A percentile compares a stretch with the other conserved stretches of the same genome.
These are phyloP conservation scores for Odonthalia washingtoniensis DNA, from an alignment of 31 red algal species.

Conservation along the genomic window DNA sequence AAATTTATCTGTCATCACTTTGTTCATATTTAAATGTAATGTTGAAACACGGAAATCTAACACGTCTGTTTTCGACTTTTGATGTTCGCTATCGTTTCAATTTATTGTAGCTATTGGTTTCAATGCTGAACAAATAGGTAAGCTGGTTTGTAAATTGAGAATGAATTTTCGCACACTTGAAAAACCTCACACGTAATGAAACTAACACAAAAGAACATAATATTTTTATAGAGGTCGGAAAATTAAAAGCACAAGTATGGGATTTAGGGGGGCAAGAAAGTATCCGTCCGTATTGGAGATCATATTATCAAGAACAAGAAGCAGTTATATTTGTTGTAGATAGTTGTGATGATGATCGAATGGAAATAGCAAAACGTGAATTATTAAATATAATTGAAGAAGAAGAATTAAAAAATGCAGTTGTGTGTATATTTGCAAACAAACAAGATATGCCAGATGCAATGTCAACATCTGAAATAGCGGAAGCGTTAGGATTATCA, in stretches of 20 bases:
- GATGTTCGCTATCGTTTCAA: slow-evolving; percentile 5
- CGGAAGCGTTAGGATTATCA: slow-evolving; percentile 79
- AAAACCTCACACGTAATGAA: too few species aligned
- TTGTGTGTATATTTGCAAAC: slow-evolving; percentile 96
- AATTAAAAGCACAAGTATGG: slow-evolving; percentile 98
- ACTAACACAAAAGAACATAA: too few species aligned
- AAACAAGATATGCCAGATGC: slow-evolving; percentile 97
- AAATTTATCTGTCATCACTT: too few species aligned
- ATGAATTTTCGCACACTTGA: too few species aligned
- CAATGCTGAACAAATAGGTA: slow-evolving; percentile 92
- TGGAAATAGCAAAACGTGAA: slow-evolving; percentile 89
- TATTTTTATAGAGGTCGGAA: slow-evolving; percentile 77
- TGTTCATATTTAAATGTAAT: too few species aligned
- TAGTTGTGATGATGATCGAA: slow-evolving; percentile 87
- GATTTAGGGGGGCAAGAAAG: slow-evolving; percentile 96
- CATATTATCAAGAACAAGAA: slow-evolving; percentile 98
- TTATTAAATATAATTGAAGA: slow-evolving; percentile 94
- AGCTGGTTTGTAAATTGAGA: neutral
- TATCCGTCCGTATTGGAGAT: slow-evolving; percentile 97
- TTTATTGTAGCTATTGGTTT: slow-evolving; percentile 96
- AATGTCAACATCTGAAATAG: slow-evolving; percentile 77
- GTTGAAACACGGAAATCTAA: too few species aligned
- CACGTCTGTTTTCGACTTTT: slow-evolving; percentile 19
- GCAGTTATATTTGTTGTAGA: slow-evolving; percentile 99
- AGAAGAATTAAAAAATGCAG: slow-evolving; percentile 91